Evolutionary conservation across 768 basidiomycete species (phyloP).

Genomic region (Amanita thiersii): DNA sequence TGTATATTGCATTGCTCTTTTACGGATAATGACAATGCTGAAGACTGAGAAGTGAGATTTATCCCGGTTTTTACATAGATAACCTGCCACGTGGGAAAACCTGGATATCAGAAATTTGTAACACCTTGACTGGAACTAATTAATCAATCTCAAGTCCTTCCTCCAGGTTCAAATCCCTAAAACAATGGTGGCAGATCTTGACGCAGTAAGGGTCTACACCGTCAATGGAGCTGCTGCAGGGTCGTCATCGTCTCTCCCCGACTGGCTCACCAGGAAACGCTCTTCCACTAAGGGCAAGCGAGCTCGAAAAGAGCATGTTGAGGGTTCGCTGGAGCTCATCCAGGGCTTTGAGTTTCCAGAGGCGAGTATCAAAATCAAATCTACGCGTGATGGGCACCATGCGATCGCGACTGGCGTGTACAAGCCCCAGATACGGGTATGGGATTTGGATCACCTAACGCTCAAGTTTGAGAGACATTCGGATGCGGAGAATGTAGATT

Average conservation of each 20-base stretch:
- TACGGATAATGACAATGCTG: too few species aligned
- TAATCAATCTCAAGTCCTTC: too few species aligned
- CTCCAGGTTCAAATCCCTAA: too few species aligned
- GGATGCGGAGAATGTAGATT: slow-evolving; percentile 96
- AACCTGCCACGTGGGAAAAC: too few species aligned
- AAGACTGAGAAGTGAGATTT: too few species aligned
- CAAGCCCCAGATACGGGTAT: slow-evolving; percentile 95
- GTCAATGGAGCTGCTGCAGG: slow-evolving; percentile 89
- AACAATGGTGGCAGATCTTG: slow-evolving; percentile 17
- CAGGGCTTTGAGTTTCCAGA: slow-evolving; percentile 98
- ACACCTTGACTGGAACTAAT: too few species aligned
- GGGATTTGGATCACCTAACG: slow-evolving; percentile 88
- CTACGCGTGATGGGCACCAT: slow-evolving; percentile 88
- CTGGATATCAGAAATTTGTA: too few species aligned
- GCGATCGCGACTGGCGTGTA: slow-evolving; percentile 93
- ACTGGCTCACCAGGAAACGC: slow-evolving; percentile 82
- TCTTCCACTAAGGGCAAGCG: slow-evolving; percentile 60
- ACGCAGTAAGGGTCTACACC: slow-evolving; percentile 78
- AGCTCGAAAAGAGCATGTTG: slow-evolving; percentile 60
- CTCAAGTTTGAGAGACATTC: slow-evolving; percentile 95
- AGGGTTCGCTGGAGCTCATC: slow-evolving; percentile 84
- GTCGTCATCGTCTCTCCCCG: slow-evolving; percentile 86
- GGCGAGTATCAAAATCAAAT: slow-evolving; percentile 86
- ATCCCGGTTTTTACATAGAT: too few species aligned
- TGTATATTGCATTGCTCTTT: too few species aligned